phyloP scores from a whole-genome alignment of 257 asterid species.

The Agastache rugosa region DNA sequence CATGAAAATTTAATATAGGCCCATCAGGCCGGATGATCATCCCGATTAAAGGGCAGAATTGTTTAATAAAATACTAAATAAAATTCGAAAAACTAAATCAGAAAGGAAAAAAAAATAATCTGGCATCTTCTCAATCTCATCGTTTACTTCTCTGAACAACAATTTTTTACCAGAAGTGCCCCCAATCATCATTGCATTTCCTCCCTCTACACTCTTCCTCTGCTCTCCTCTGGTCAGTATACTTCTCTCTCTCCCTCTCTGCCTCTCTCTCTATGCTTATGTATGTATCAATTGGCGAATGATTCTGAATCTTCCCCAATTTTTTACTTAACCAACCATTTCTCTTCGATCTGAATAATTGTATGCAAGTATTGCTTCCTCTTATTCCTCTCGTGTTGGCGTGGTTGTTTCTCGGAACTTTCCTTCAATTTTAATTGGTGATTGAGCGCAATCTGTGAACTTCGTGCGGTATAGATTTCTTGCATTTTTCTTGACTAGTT shows the following conservation, averaged over 20 bases:
- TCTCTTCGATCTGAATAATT: constrained; percentile 35
- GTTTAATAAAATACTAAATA: background rate
- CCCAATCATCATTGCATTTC: constrained; percentile 33
- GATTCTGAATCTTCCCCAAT: constrained; percentile 29
- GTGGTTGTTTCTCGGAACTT: background rate
- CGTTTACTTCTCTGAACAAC: constrained; percentile 4
- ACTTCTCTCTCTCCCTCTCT: background rate
- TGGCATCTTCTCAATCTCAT: constrained; percentile 25
- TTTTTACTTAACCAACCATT: constrained; percentile 10
- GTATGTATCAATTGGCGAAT: constrained; percentile 15
- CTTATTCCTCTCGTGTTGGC: constrained; percentile 8
- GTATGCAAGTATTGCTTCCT: constrained; percentile 14
- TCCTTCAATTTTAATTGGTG: constrained; percentile 17
- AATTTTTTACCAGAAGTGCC: constrained; percentile 10
- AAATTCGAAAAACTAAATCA: background rate
- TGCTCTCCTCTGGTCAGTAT: constrained; percentile 11
- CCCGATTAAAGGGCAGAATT: background rate
- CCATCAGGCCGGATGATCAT: too few species aligned
- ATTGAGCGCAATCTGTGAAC: constrained; percentile 23
- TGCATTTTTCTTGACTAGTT: constrained; percentile 4
- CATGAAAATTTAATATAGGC: too few species aligned
- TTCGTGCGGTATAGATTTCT: constrained; percentile 21
- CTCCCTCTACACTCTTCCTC: constrained; percentile 22
- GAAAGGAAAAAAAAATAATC: background rate
- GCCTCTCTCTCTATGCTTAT: background rate